Percentiles rank a stretch among this genome's conserved stretches.
Conservation (phyloP, 768 basidiomycete species). For the Lactifluus pinguis region DNA sequence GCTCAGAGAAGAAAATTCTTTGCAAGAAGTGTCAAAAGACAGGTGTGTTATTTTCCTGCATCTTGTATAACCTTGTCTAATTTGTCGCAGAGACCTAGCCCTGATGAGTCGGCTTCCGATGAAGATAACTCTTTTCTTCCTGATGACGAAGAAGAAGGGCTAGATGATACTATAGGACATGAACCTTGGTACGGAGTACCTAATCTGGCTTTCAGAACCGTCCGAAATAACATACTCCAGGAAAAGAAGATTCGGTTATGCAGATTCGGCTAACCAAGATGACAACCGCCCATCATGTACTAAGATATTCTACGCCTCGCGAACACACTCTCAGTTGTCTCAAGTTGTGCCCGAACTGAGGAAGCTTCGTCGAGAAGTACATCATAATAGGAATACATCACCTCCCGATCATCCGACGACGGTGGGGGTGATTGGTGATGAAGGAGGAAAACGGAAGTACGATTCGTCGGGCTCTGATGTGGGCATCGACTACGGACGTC, state of each 20-base stretch:
- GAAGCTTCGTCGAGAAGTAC: conserved; percentile 46
- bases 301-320: conserved; percentile 88
- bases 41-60: conserved; percentile 31
- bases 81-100: background rate
- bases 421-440: background rate
- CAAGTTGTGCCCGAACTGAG: conserved; percentile 82
- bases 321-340: conserved; percentile 92
- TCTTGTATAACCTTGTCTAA: background rate
- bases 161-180: background rate
- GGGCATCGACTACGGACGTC: conserved; percentile 17
- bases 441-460: conserved; percentile 3
- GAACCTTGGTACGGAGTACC: background rate
- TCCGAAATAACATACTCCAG: background rate
- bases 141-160: conserved; percentile 5
- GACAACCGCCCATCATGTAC: conserved; percentile 52
- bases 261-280: conserved; percentile 19
- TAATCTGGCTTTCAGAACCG: background rate
- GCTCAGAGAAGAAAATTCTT: conserved; percentile 42
- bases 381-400: background rate
- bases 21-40: conserved; percentile 52
- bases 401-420: background rate
- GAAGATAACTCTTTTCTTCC: conserved; percentile 9
- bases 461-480: conserved; percentile 11
- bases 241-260: background rate
- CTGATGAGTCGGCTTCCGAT: conserved; percentile 18